Evolutionary conservation across 202 grass and related monocot species (phyloP).

Genomic region (Cymbopogon flexuosus): DNA sequence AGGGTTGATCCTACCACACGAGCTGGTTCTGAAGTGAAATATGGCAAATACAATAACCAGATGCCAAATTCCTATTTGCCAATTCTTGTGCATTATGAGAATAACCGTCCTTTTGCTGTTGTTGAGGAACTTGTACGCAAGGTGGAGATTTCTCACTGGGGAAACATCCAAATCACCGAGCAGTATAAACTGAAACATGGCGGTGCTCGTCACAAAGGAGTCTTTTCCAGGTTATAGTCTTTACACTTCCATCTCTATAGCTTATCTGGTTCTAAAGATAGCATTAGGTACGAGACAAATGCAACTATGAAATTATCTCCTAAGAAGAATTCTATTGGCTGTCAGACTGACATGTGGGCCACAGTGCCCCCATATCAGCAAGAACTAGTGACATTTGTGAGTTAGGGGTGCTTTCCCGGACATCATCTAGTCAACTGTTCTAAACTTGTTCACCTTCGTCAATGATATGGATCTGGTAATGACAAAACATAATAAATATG

Average conservation of each 20-base stretch:
- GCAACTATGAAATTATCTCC: neutral
- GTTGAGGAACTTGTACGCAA: slow-evolving; percentile 69
- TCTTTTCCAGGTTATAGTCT: slow-evolving; percentile 68
- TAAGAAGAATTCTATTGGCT: neutral
- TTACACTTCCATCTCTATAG: slow-evolving; percentile 1
- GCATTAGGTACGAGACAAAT: neutral
- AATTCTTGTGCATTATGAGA: slow-evolving; percentile 62
- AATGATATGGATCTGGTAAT: slow-evolving; percentile 6
- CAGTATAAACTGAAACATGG: slow-evolving; percentile 72
- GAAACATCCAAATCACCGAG: slow-evolving; percentile 60
- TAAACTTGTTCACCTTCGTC: slow-evolving; percentile 1
- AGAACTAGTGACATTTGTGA: neutral
- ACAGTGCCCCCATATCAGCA: neutral
- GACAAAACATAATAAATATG: neutral
- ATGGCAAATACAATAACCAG: slow-evolving; percentile 50
- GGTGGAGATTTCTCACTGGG: slow-evolving; percentile 76
- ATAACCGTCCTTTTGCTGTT: slow-evolving; percentile 70
- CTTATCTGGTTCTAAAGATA: slow-evolving; percentile 4
- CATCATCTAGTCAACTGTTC: neutral
- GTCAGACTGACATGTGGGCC: neutral
- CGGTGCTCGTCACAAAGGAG: slow-evolving; percentile 61
- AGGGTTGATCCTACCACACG: slow-evolving; percentile 50
- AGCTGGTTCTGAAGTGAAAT: slow-evolving; percentile 53
- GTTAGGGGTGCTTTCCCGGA: neutral
- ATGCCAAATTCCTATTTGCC: slow-evolving; percentile 52